phyloP scores from a whole-genome alignment of 805 yeast species.

The Myxozyma mucilagina region DNA sequence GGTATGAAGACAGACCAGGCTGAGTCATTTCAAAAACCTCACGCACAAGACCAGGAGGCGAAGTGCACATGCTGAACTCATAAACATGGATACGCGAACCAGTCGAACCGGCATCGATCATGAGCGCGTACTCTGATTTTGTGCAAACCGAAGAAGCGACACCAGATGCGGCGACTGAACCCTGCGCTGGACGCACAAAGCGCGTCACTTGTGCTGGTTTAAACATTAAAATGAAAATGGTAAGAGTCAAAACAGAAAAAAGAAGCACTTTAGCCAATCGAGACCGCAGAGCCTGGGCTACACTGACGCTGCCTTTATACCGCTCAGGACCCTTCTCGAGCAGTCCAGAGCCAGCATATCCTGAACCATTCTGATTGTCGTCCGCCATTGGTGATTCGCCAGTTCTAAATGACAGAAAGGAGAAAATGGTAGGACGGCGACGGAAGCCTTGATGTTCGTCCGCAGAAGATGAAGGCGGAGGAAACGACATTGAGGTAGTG shows the following conservation, averaged over 20 bases:
- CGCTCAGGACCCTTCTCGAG: constrained; percentile 20
- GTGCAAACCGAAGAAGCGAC: not conserved
- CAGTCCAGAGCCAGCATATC: constrained; percentile 6
- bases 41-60: constrained; percentile 75
- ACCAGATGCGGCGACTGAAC: not conserved
- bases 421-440: constrained; percentile 29
- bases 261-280: constrained; percentile 21
- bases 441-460: constrained; percentile 24
- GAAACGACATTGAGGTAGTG: constrained; percentile 20
- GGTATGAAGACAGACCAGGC: constrained; percentile 88
- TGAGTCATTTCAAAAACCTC: constrained; percentile 87
- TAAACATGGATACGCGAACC: constrained; percentile 96
- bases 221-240: no score
- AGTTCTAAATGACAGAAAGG: constrained; percentile 27
- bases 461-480: constrained; percentile 11
- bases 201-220: no score
- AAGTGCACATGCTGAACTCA: constrained; percentile 80
- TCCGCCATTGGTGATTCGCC: not conserved
- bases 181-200: not conserved
- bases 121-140: constrained; percentile 67
- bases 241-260: not conserved
- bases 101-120: constrained; percentile 98
- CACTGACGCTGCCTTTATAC: constrained; percentile 5
- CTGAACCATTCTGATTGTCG: not conserved
- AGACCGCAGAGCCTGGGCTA: constrained; percentile 24